A percentile compares a stretch with the other conserved stretches of the same genome.
phyloP scores from a whole-genome alignment of 345 rosid species.

The Noccaea bulbosa region DNA sequence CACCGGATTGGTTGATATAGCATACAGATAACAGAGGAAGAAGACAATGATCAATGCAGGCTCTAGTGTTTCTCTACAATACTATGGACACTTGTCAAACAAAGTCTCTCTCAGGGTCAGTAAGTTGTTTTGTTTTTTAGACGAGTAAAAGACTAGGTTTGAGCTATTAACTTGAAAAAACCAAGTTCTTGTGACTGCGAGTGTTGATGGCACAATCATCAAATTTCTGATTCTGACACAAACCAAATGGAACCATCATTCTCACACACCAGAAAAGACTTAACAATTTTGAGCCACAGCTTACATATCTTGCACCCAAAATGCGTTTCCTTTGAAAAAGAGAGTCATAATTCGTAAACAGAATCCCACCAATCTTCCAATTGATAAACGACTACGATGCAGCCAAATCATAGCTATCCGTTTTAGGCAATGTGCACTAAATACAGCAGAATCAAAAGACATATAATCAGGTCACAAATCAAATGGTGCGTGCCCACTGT shows the following conservation, averaged over 20 bases:
- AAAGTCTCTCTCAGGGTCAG: conserved; percentile 7
- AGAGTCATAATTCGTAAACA: too few species aligned
- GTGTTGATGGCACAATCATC: neutral
- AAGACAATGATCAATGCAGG: conserved; percentile 16
- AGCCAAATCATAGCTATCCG: neutral
- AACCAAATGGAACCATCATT: neutral
- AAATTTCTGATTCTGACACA: too few species aligned
- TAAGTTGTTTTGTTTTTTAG: neutral
- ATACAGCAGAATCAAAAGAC: neutral
- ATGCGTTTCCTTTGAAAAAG: too few species aligned
- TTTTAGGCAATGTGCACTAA: neutral
- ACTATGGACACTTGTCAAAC: neutral
- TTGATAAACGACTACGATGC: neutral
- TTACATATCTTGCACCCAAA: neutral
- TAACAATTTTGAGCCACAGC: neutral
- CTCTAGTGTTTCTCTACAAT: neutral
- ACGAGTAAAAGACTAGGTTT: neutral
- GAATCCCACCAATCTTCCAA: neutral
- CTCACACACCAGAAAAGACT: neutral
- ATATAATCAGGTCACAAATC: neutral
- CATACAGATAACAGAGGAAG: neutral
- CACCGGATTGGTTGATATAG: conserved; percentile 28
- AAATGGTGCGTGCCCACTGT: neutral
- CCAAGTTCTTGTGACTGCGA: conserved; percentile 1
- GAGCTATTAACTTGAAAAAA: neutral